Evolutionary conservation across 495 filamentous ascomycete genomes (phyloP).

Genomic region (Penicillium mononematosum): DNA sequence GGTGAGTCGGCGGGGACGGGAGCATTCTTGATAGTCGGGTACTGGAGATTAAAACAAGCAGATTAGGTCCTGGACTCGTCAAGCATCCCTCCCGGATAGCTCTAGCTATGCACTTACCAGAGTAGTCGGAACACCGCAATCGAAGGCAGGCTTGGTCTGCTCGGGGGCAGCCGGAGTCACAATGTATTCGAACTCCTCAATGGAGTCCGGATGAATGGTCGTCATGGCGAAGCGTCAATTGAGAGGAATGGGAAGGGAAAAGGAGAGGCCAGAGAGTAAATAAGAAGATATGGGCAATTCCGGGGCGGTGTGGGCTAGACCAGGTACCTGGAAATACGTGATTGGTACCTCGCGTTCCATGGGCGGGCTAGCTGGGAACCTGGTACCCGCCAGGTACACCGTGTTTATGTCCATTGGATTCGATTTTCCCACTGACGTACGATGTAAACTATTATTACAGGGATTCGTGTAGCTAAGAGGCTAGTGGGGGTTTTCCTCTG

Average conservation of each 20-base stretch:
- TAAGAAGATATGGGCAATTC: slow-evolving; percentile 29
- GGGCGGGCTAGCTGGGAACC: not conserved
- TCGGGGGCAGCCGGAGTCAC: slow-evolving; percentile 57
- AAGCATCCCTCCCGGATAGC: not conserved
- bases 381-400: slow-evolving; percentile 8
- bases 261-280: slow-evolving; percentile 28
- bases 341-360: slow-evolving; percentile 15
- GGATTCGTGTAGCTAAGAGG: not conserved
- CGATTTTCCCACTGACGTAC: slow-evolving; percentile 8
- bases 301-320: slow-evolving; percentile 24
- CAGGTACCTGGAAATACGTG: slow-evolving; percentile 12
- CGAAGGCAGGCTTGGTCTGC: slow-evolving; percentile 37
- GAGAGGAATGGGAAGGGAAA: slow-evolving; percentile 25
- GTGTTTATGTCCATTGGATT: not conserved
- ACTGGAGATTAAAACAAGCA: slow-evolving; percentile 37
- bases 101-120: slow-evolving; percentile 22
- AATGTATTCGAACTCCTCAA: slow-evolving; percentile 67
- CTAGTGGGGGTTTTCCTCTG: not conserved
- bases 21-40: slow-evolving; percentile 63
- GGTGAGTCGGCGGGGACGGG: slow-evolving; percentile 63
- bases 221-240: slow-evolving; percentile 41
- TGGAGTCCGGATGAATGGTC: slow-evolving; percentile 50
- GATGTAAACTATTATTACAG: not conserved
- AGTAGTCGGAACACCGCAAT: slow-evolving; percentile 33
- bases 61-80: slow-evolving; percentile 1